A percentile compares a stretch with the other conserved stretches of the same genome.
phyloP scores from a whole-genome alignment of 148 eudicot genomes.

The Chenopodium album region DNA sequence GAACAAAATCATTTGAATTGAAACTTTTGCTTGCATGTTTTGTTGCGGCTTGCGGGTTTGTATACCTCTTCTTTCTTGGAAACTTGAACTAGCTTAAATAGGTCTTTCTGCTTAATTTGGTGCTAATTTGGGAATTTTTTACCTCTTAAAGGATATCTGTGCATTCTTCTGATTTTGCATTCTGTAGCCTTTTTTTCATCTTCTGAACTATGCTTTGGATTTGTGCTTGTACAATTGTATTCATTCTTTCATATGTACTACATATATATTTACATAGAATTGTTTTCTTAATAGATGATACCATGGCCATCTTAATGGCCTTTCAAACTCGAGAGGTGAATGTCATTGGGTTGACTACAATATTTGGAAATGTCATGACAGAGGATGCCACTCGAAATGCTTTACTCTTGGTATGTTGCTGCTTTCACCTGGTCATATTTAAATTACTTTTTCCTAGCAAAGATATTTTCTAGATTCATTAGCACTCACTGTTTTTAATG shows the following conservation, averaged over 20 bases:
- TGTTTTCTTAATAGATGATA: constrained; percentile 60
- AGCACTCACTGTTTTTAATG: constrained; percentile 37
- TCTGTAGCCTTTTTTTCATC: not conserved
- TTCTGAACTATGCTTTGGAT: not conserved
- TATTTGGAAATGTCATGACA: constrained; percentile 83
- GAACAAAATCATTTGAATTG: not conserved
- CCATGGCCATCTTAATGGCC: constrained; percentile 93
- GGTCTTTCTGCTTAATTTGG: not conserved
- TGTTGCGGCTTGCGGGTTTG: too few relatives aligned
- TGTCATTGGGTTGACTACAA: constrained; percentile 76
- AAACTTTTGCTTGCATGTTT: not conserved
- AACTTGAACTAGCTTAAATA: too few relatives aligned
- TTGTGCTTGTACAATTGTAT: not conserved
- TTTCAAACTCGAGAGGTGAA: constrained; percentile 77
- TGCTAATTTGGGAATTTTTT: not conserved
- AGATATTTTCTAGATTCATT: constrained; percentile 20
- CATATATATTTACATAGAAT: not conserved
- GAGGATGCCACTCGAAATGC: constrained; percentile 78
- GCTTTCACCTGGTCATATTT: constrained; percentile 1
- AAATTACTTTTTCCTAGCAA: not conserved
- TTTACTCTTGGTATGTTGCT: constrained; percentile 65
- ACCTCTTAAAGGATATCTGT: not conserved
- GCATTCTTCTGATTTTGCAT: not conserved
- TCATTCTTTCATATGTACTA: not conserved
- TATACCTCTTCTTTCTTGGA: not conserved